Base-by-base conservation (phyloP, 495 filamentous ascomycete genomes). In the Neurospora sp. region DNA sequence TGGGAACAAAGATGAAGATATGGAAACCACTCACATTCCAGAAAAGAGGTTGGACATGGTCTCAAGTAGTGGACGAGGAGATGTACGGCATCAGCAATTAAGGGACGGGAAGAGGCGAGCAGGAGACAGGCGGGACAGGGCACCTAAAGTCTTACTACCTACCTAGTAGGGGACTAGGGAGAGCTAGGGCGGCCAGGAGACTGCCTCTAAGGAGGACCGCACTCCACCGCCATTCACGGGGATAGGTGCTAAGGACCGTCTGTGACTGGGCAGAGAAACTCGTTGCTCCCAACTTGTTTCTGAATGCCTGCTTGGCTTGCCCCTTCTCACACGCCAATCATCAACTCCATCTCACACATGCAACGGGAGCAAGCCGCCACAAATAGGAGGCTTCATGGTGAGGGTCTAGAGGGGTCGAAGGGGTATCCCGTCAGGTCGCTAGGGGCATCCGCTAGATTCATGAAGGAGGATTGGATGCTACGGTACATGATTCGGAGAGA, bases 31-130 rank as follows among this genome's bases (percentile, higher is more conserved):
- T 87, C 87, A 93, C 91, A 93, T 91, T 82, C 91, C 91, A 83
- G 91, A 92, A 77, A 93, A 91, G 80, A 93, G 88, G 80, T 89
- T 91, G 74, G 91, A 90, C 91, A 93, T 93, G 72, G 79, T 87
- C 79, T 75, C 37, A 37, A 48, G 45, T 31, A 71, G 71, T 17
- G 19, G 21, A 71, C 8, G 40, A 45, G 69, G 28, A 69, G 24
- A 48, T 62, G 54, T 62, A 62, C 54, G 54, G 54, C 54, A 66
- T 66, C 54, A 66, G 54, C 54, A 66, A 66, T 66, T 66, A 66
- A 66, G 54, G 38, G 21, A 66, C 39, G 37, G 39, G 66, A 69
- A 69, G 40, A 70, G 48, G 34, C 28, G 69, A 73, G 43, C 70
- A 72, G 71, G 66, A 37, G 62, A 38, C 37, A 73, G 48, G 45